Conservation (phyloP, 1,139 yeast species). For the Sugiyamaella xylanicola region DNA sequence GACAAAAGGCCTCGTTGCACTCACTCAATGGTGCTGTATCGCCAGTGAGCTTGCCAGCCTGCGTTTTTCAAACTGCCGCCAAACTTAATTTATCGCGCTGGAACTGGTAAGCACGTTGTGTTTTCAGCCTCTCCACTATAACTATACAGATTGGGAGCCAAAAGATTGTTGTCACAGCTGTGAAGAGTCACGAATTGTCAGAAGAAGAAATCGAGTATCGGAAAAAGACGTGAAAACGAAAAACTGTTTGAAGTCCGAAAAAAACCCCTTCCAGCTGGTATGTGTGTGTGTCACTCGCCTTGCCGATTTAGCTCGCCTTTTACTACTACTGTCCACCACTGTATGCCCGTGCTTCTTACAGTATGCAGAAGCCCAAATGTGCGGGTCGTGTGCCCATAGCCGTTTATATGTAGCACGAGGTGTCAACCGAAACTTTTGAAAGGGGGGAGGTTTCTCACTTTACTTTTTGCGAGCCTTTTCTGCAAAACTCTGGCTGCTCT, state of each 20-base stretch:
- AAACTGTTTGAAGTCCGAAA: neutral
- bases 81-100: neutral
- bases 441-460: neutral
- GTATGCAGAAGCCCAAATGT: neutral
- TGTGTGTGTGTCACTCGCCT: slow-evolving; percentile 10
- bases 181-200: neutral
- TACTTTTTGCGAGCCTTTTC: slow-evolving; percentile 3
- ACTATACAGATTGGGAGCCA: neutral
- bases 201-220: neutral
- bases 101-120: neutral
- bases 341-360: slow-evolving; percentile 3
- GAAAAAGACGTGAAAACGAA: neutral
- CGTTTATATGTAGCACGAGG: slow-evolving; percentile 16
- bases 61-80: neutral
- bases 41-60: neutral
- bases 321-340: neutral
- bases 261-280: neutral
- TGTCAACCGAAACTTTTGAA: slow-evolving; percentile 11
- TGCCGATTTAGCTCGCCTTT: slow-evolving; percentile 5
- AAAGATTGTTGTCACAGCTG: neutral
- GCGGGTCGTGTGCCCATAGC: slow-evolving; percentile 13
- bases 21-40: neutral
- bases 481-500: slow-evolving; percentile 5
- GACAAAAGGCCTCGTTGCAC: neutral
- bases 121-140: slow-evolving; percentile 9